Percentiles rank a stretch among this genome's conserved stretches.
phyloP scores from a whole-genome alignment of 805 yeast species.

The Candida nitratophila region DNA sequence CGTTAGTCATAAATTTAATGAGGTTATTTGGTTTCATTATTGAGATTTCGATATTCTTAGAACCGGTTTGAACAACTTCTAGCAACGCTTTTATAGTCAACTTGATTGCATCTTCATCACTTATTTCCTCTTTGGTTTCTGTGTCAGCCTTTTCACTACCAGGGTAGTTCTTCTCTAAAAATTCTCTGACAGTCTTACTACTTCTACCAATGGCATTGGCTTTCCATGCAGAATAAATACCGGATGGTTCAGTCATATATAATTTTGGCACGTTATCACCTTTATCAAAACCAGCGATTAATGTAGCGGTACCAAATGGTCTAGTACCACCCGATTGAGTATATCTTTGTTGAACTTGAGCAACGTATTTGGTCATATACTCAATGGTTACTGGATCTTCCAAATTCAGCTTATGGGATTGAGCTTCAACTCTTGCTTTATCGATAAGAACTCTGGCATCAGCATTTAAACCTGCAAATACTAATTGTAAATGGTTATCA shows the following conservation, averaged over 20 bases:
- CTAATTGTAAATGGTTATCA: slow-evolving; percentile 84
- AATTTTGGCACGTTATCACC: slow-evolving; percentile 74
- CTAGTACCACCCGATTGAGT: slow-evolving; percentile 98
- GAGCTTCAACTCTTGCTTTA: slow-evolving; percentile 95
- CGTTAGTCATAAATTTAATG: slow-evolving; percentile 55
- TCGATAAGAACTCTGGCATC: slow-evolving; percentile 94
- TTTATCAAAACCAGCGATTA: slow-evolving; percentile 93
- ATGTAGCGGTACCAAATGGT: slow-evolving; percentile 94
- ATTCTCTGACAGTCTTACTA: slow-evolving; percentile 90
- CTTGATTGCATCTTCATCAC: slow-evolving; percentile 65
- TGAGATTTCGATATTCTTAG: slow-evolving; percentile 90
- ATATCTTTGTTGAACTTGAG: slow-evolving; percentile 96
- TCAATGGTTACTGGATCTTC: slow-evolving; percentile 93
- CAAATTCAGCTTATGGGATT: slow-evolving; percentile 84
- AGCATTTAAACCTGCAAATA: slow-evolving; percentile 98
- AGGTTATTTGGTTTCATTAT: slow-evolving; percentile 67
- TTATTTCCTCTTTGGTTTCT: slow-evolving; percentile 35
- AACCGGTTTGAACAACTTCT: slow-evolving; percentile 97
- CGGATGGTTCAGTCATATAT: slow-evolving; percentile 95
- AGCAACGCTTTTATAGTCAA: slow-evolving; percentile 80
- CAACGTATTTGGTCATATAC: slow-evolving; percentile 87
- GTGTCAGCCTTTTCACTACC: slow-evolving; percentile 18
- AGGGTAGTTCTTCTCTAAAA: slow-evolving; percentile 79
- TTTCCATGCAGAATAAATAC: slow-evolving; percentile 96
- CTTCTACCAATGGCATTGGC: slow-evolving; percentile 96